Conservation (phyloP, 164 flowering plant species). For the Magnolia changhungtana region DNA sequence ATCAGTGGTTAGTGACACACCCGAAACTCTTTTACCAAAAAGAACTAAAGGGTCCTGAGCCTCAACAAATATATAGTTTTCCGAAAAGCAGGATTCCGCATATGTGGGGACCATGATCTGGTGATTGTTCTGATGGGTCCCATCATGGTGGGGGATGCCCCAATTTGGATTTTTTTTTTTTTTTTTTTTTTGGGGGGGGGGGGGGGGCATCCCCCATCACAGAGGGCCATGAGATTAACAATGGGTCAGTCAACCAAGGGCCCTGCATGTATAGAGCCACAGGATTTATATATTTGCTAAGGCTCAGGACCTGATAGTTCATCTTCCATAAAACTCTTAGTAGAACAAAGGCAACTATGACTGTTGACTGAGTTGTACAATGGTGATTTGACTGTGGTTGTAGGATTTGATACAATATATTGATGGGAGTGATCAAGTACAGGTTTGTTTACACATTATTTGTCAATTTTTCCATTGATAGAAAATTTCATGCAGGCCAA, state of each 20-base stretch:
- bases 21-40: background rate
- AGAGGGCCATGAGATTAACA: no score
- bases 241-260: no score
- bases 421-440: slow-evolving; percentile 53
- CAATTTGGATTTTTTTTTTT: no score
- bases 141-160: background rate
- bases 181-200: no score
- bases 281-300: no score
- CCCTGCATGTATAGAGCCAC: no score
- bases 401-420: slow-evolving; percentile 52
- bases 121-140: background rate
- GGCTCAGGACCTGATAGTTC: background rate
- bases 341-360: background rate
- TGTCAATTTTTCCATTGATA: background rate
- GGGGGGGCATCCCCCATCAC: no score
- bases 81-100: no score
- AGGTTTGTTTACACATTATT: background rate
- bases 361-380: background rate
- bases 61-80: background rate
- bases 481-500: background rate
- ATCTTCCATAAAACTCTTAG: background rate
- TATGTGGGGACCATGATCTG: background rate
- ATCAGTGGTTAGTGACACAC: slow-evolving; percentile 48
- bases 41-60: background rate
- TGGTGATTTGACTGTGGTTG: slow-evolving; percentile 15